A percentile compares a stretch with the other conserved stretches of the same genome.
These are phyloP conservation scores for Cercospora sp. DNA, from an alignment of 2,329 filamentous ascomycete species.

Conservation along the genomic window DNA sequence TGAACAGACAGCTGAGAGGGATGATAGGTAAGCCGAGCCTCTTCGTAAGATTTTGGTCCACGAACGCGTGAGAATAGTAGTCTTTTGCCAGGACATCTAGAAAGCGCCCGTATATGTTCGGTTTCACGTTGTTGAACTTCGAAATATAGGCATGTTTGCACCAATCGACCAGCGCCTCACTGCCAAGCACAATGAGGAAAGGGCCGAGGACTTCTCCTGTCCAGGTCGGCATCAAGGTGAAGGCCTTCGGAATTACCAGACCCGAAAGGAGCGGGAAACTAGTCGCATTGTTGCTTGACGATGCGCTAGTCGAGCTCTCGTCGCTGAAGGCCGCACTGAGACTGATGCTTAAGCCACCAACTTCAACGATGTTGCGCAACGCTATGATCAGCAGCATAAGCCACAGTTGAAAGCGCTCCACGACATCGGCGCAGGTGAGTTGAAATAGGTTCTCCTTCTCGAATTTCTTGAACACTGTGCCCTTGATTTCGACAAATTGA, in stretches of 20 bases:
- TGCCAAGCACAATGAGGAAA: constrained; percentile 89
- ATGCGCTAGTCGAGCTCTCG: constrained; percentile 30
- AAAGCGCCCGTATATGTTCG: constrained; percentile 82
- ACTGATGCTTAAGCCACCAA: constrained; percentile 72
- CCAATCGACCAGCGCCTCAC: constrained; percentile 95
- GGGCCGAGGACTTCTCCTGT: constrained; percentile 87
- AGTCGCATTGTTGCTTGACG: constrained; percentile 48
- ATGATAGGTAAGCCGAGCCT: constrained; percentile 88
- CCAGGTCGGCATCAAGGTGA: constrained; percentile 84
- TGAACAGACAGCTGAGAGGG: constrained; percentile 90
- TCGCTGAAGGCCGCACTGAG: constrained; percentile 32
- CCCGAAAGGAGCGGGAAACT: constrained; percentile 54
- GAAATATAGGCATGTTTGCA: constrained; percentile 97
- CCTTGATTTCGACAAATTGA: constrained; percentile 98
- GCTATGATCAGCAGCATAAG: constrained; percentile 96
- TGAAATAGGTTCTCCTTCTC: constrained; percentile 98
- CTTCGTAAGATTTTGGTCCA: constrained; percentile 84
- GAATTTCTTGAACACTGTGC: constrained; percentile 96
- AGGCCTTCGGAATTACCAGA: constrained; percentile 84
- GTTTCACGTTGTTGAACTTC: constrained; percentile 98
- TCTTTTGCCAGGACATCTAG: constrained; percentile 95
- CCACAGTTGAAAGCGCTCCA: constrained; percentile 96
- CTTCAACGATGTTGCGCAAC: constrained; percentile 92
- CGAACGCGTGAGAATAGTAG: constrained; percentile 96
- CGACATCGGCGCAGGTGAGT: constrained; percentile 91